Conservation (phyloP, 1,284 basidiomycete genomes). For the Sporisorium graminicola region DNA sequence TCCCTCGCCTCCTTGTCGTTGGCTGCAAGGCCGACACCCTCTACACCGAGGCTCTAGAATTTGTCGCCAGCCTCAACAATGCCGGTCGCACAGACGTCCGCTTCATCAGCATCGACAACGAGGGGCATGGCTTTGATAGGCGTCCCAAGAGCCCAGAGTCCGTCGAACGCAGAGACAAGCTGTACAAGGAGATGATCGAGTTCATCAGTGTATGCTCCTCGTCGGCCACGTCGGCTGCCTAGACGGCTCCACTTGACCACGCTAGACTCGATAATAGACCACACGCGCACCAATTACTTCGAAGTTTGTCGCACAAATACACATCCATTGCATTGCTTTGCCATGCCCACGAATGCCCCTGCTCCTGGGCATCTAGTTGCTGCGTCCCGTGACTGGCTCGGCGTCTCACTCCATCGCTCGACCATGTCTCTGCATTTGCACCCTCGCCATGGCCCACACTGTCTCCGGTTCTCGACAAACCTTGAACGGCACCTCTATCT, state of each 20-base stretch:
- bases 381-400: slow-evolving; percentile 13
- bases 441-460: not conserved
- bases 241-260: slow-evolving; percentile 6
- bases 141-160: slow-evolving; percentile 40
- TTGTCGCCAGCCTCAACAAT: slow-evolving; percentile 47
- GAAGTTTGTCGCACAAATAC: not conserved
- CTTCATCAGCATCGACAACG: slow-evolving; percentile 49
- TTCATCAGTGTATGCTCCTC: slow-evolving; percentile 62
- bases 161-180: slow-evolving; percentile 30
- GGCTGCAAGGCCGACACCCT: slow-evolving; percentile 54
- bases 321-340: not conserved
- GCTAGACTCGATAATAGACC: slow-evolving; percentile 1
- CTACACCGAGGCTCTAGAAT: slow-evolving; percentile 46
- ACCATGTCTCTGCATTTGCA: not conserved
- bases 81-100: slow-evolving; percentile 38
- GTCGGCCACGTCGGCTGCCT: slow-evolving; percentile 5
- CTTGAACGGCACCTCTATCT: not conserved
- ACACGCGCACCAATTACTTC: too few species aligned
- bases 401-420: not conserved
- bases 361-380: slow-evolving; percentile 30
- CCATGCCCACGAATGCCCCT: slow-evolving; percentile 5
- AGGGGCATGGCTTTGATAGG: slow-evolving; percentile 66
- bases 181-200: slow-evolving; percentile 33
- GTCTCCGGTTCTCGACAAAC: not conserved
- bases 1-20: slow-evolving; percentile 50